Evolutionary conservation across 805 yeast species (phyloP), one percentile per base, ranked within the genome.

Genomic region (Lachancea mirantina): DNA sequence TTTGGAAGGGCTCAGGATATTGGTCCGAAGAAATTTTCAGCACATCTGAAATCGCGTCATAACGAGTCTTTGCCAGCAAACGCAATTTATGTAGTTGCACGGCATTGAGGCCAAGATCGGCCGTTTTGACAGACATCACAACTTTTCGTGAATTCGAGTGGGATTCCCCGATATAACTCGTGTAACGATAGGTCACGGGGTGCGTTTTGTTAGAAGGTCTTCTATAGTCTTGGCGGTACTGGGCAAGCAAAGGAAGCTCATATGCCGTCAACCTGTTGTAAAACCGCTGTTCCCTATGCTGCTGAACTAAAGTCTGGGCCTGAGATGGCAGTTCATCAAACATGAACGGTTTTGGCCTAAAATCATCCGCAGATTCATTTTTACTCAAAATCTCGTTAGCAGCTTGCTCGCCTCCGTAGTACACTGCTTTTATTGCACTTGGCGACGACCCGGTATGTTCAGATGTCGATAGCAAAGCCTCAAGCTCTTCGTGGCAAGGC

Each of bases 251-350:
- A 5, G 98, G 98, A 67, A 89, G 70, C 55, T 89, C 97, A 61
- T 80, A 89, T 0, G 96, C 96, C 8, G 94, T 84, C 26, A 84
- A 67, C 47, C 96, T 72, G 50, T 78, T 78, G 49, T 78, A 76
- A 42, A 81, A 74, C 45, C 94, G 76, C 46, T 74, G 76, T 43
- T 74, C 79, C 51, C 96, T 72, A 48, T 76, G 83, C 43, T 75
- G 79, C 35, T 74, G 73, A 20, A 79, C 70, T 39, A 72, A 70
- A 47, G 80, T 78, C 46, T 80, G 94, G 14, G 92, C 94, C 9
- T 64, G 62, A 4, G 78, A 65, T 16, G 85, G 79, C 41, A 76
- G 64, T 49, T 79, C 87, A 50, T 78, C 84, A 46, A 63, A 75
- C 47, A 68, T 67, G 45, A 68, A 73, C n/a, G 67, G 62, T 36